phyloP scores from a whole-genome alignment of 164 flowering plant genomes.

The Chloranthus sessilifolius region DNA sequence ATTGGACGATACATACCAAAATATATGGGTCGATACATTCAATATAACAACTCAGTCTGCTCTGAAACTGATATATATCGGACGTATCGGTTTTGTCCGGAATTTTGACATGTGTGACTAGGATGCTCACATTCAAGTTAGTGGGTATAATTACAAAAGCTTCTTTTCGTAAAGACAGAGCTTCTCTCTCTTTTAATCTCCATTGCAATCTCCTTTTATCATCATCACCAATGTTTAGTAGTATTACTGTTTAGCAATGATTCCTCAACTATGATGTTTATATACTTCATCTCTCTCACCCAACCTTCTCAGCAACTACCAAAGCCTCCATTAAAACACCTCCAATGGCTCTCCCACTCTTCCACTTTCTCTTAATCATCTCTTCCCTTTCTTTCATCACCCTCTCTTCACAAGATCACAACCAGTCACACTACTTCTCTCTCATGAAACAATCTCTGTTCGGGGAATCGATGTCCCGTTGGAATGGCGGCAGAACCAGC shows the following conservation, averaged over 20 bases:
- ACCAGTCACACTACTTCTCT: conserved; percentile 59
- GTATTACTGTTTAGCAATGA: conserved; percentile 26
- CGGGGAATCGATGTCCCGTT: conserved; percentile 42
- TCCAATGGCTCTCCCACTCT: conserved; percentile 21
- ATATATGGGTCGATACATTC: no score
- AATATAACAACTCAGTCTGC: no score
- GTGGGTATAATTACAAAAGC: conserved; percentile 62
- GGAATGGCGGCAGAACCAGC: conserved; percentile 26
- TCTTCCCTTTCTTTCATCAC: conserved; percentile 16
- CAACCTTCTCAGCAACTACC: neutral
- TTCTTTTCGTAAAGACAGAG: conserved; percentile 50
- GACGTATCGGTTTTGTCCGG: no score
- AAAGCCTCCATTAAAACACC: conserved; percentile 1
- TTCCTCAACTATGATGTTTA: no score
- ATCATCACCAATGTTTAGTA: conserved; percentile 21
- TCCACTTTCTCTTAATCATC: conserved; percentile 18
- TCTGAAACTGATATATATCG: no score
- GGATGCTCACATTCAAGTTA: no score
- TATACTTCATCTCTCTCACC: no score
- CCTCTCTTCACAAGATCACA: conserved; percentile 20
- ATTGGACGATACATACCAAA: no score
- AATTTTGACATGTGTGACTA: no score
- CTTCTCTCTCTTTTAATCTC: conserved; percentile 14
- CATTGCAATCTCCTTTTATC: conserved; percentile 22
- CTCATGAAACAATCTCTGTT: conserved; percentile 53